Conservation (phyloP, 2,329 filamentous ascomycete species). For the Alternaria consortialis region DNA sequence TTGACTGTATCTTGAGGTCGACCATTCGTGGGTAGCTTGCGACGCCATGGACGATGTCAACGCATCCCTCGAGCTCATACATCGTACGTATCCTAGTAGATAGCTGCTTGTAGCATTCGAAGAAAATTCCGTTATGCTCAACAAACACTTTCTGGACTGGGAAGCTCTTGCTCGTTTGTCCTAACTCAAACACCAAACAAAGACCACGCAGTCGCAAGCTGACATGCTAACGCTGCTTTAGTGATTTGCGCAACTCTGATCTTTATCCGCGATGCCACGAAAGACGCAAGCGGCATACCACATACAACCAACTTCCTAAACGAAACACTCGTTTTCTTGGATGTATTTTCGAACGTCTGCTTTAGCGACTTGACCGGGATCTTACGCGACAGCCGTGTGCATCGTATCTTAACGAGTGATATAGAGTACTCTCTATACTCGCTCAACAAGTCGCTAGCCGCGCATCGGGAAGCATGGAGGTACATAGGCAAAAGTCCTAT, state of each 20-base stretch:
- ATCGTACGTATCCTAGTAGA: conserved; percentile 10
- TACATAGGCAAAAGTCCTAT: conserved; percentile 6
- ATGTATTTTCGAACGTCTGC: conserved; percentile 24
- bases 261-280: conserved; percentile 26
- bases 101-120: background rate
- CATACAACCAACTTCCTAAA: conserved; percentile 11
- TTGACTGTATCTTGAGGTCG: background rate
- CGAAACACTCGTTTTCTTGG: conserved; percentile 20
- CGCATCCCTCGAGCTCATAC: conserved; percentile 19
- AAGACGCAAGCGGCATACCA: conserved; percentile 5
- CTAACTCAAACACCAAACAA: background rate
- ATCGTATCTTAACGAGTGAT: conserved; percentile 13
- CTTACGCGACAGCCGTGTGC: conserved; percentile 19
- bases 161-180: background rate
- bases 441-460: conserved; percentile 23
- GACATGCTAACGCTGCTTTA: conserved; percentile 7
- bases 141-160: background rate
- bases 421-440: conserved; percentile 19
- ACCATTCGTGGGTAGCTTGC: background rate
- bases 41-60: conserved; percentile 15
- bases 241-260: conserved; percentile 24
- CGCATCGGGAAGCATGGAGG: conserved; percentile 25
- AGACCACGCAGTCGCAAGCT: background rate
- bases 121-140: background rate
- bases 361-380: conserved; percentile 20